These are phyloP conservation scores for Salvia sclarea DNA, from an alignment of 305 asterid genomes.

Conservation along the genomic window DNA sequence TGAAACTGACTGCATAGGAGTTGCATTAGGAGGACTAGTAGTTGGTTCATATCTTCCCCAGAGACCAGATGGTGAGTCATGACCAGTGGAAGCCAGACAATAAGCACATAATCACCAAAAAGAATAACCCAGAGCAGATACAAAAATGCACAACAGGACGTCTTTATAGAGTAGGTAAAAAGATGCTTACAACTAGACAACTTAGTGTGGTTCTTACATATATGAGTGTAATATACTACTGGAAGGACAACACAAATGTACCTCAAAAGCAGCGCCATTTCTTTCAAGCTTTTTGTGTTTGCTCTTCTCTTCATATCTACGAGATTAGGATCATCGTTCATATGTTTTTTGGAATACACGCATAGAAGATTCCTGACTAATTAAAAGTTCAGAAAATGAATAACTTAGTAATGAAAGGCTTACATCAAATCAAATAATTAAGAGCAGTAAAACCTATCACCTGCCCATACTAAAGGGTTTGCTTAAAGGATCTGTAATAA, in stretches of 20 bases:
- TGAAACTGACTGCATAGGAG: background rate
- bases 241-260: slow-evolving; percentile 31
- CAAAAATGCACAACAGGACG: slow-evolving; percentile 18
- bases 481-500: slow-evolving; percentile 92
- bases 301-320: slow-evolving; percentile 83
- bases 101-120: slow-evolving; percentile 7
- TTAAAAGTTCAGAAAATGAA: slow-evolving; percentile 27
- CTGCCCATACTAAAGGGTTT: slow-evolving; percentile 99
- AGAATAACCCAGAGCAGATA: slow-evolving; percentile 2
- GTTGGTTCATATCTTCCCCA: background rate
- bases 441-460: slow-evolving; percentile 41
- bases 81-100: slow-evolving; percentile 7
- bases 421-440: slow-evolving; percentile 20
- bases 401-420: slow-evolving; percentile 31
- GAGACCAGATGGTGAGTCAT: background rate
- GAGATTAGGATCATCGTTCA: slow-evolving; percentile 85
- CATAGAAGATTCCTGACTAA: slow-evolving; percentile 83
- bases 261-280: slow-evolving; percentile 92
- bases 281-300: slow-evolving; percentile 93
- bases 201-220: slow-evolving; percentile 44
- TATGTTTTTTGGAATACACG: slow-evolving; percentile 90
- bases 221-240: slow-evolving; percentile 1
- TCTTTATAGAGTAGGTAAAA: slow-evolving; percentile 44
- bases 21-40: background rate
- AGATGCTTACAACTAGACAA: slow-evolving; percentile 54